Base-by-base conservation (phyloP, 129 eudicot species). In the Smallanthus sonchifolius region DNA sequence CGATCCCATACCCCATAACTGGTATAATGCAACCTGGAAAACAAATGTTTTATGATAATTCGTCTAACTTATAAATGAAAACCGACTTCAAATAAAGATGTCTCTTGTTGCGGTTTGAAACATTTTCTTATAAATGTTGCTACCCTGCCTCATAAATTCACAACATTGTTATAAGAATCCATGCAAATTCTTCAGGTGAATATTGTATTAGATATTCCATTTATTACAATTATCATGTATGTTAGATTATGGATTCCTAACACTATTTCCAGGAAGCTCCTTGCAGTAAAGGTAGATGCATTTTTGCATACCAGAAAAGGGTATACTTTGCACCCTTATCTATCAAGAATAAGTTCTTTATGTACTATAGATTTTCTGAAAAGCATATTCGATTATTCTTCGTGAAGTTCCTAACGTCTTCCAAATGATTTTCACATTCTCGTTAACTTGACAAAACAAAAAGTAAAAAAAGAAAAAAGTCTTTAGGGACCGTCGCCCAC, bases 11-110 rank as follows among this genome's bases (percentile, higher is more conserved):
- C 80, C 83, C 84, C 89, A 74, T 49, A 79, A 37, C 55, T 74
- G 88, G 44, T 81, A 79, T 45, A 88, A 65, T 8, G 88, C 87
- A 79, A 70, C 85, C 91, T 83, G 86, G 40, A 82, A 83, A 56
- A 51, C 38, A 76, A 28, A 70, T 15, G 42, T 8, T 15, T 49
- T 3, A 42, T 70, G 37, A 59, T 61, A 16, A 30, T 24, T 70
- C 63, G 35, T 48, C 74, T 10, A 48, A 40, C 51, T 65, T 39
- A 40, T 39, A 10, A 43, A 65, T 42, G 45, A 16, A 36, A 37
- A 38, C 32, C 10, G 37, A 69, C 45, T 49, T 69, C 32, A 40
- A 43, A 59, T 14, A 59, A 15, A 4, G 39, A 43, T 28, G 57
- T 7, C 16, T 73, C 5, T 52, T 54, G 32, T 5, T 7, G 30